These are phyloP conservation scores for grape (Vitis vinifera) DNA, from an alignment of 164 flowering plant genomes.

Conservation along the genomic window DNA sequence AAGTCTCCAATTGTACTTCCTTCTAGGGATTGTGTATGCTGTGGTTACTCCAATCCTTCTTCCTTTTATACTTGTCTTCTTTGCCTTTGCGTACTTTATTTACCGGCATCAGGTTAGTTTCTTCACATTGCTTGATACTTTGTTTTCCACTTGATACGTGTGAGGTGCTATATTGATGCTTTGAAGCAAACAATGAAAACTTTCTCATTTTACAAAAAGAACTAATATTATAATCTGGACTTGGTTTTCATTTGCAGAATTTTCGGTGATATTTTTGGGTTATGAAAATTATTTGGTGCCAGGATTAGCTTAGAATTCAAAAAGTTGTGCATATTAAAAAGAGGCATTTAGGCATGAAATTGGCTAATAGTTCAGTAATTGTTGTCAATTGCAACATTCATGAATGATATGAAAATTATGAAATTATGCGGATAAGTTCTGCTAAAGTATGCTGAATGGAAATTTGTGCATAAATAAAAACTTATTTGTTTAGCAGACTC, in stretches of 20 bases:
- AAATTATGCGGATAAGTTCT: not conserved
- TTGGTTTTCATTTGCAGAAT: no score
- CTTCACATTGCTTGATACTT: slow-evolving; percentile 1
- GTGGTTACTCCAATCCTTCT: slow-evolving; percentile 94
- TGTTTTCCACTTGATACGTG: not conserved
- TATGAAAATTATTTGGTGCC: no score
- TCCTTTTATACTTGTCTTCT: slow-evolving; percentile 90
- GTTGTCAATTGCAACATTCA: not conserved
- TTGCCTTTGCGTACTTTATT: slow-evolving; percentile 85
- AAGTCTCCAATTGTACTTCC: slow-evolving; percentile 87
- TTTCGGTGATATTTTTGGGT: no score
- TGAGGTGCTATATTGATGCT: not conserved
- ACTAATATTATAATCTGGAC: no score
- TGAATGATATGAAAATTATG: not conserved
- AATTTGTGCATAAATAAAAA: no score
- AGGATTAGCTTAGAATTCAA: no score
- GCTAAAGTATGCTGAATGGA: not conserved
- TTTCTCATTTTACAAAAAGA: no score
- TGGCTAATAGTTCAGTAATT: not conserved
- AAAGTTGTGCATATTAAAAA: no score
- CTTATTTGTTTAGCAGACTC: not conserved
- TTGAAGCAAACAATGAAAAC: no score
- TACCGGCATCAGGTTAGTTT: slow-evolving; percentile 93
- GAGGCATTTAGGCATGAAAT: not conserved
- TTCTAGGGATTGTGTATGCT: slow-evolving; percentile 85